A percentile compares a stretch with the other conserved stretches of the same genome.
These are phyloP conservation scores for Pelargonium cotyledonis DNA, from an alignment of 441 rosid species.

Conservation along the genomic window DNA sequence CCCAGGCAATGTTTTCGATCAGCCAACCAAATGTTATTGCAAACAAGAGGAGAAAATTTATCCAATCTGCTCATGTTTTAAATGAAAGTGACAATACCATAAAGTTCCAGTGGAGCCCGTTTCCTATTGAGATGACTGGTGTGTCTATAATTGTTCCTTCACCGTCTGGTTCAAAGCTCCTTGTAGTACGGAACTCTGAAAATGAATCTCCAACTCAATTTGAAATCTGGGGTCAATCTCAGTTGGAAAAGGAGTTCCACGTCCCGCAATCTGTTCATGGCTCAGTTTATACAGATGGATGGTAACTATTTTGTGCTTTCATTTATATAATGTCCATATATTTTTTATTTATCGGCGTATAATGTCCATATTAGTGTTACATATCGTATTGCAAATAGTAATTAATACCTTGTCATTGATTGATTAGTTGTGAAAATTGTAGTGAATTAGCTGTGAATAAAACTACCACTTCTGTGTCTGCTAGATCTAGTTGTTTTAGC, in stretches of 20 bases:
- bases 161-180: constrained; percentile 79
- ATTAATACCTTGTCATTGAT: too few relatives aligned
- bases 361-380: too few relatives aligned
- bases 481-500: too few relatives aligned
- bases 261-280: constrained; percentile 82
- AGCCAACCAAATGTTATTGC: constrained; percentile 80
- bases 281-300: constrained; percentile 71
- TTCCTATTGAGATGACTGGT: constrained; percentile 76
- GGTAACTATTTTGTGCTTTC: constrained; percentile 35
- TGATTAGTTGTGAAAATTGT: too few relatives aligned
- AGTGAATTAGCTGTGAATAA: too few relatives aligned
- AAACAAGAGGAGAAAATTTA: constrained; percentile 58
- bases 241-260: constrained; percentile 73
- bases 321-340: not conserved
- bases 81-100: constrained; percentile 37
- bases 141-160: constrained; percentile 70
- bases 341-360: not conserved
- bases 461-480: too few relatives aligned
- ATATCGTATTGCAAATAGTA: too few relatives aligned
- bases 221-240: constrained; percentile 77
- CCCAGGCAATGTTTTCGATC: constrained; percentile 65
- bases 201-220: constrained; percentile 70
- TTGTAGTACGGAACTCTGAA: constrained; percentile 69
- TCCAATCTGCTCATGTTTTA: constrained; percentile 47
- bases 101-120: constrained; percentile 69